These are phyloP conservation scores for Talaromyces borbonicus DNA, from an alignment of 495 filamentous ascomycete genomes.

Conservation along the genomic window DNA sequence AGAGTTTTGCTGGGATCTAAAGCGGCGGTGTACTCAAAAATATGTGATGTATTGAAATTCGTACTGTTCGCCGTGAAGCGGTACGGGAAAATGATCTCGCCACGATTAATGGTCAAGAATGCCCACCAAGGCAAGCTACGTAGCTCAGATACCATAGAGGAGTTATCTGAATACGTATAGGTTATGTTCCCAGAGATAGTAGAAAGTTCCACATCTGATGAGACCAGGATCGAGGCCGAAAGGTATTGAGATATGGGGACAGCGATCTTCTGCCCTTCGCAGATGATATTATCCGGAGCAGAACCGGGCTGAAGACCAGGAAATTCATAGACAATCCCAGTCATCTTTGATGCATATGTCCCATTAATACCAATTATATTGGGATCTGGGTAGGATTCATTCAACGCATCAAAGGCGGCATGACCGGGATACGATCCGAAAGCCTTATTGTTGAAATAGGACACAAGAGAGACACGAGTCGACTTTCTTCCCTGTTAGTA, in stretches of 20 bases:
- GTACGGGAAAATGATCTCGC: neutral
- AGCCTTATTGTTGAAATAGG: neutral
- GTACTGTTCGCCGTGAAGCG: neutral
- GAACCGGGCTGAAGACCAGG: neutral
- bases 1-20: neutral
- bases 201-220: neutral
- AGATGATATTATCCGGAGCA: neutral
- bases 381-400: slow-evolving; percentile 1
- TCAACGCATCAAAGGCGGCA: neutral
- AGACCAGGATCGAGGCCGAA: neutral
- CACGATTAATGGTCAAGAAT: neutral
- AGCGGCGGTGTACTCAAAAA: neutral
- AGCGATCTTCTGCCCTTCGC: neutral
- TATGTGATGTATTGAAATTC: neutral
- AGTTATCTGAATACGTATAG: neutral
- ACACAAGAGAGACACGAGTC: neutral
- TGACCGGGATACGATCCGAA: neutral
- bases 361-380: neutral
- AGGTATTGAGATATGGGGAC: neutral
- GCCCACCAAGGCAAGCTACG: neutral
- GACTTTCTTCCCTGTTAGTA: neutral
- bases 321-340: neutral
- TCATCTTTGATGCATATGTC: neutral
- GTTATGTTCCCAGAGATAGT: neutral
- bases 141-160: neutral